Conservation (phyloP, 2,329 filamentous ascomycete genomes). For the Fusarium continuum region DNA sequence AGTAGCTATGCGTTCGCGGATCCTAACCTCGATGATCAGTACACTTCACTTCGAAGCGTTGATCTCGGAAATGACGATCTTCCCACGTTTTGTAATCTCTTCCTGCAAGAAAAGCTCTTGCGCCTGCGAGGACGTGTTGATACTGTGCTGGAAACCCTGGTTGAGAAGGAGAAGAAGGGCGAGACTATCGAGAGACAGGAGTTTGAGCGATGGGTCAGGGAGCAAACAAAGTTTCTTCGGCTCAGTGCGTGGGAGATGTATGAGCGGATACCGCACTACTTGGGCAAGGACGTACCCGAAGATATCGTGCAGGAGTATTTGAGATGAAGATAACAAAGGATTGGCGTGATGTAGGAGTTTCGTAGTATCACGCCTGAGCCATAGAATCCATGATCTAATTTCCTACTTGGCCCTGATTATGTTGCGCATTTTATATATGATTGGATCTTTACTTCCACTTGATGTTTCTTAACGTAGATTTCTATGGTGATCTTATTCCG, state of each 20-base stretch:
- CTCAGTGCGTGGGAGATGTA: slow-evolving; percentile 1
- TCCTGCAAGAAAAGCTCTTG: background rate
- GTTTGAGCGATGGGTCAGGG: background rate
- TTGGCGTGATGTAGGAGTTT: too few relatives aligned
- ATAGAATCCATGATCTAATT: too few relatives aligned
- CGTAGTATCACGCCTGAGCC: too few relatives aligned
- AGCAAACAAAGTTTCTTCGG: background rate
- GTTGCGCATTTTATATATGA: too few relatives aligned
- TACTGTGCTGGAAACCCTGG: background rate
- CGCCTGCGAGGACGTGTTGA: background rate
- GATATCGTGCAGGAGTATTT: background rate
- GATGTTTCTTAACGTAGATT: too few relatives aligned
- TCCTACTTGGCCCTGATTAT: too few relatives aligned
- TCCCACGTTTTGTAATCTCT: background rate
- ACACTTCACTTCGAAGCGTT: background rate
- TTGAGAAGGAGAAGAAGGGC: background rate
- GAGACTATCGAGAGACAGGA: background rate
- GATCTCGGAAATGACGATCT: background rate
- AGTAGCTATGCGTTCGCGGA: background rate
- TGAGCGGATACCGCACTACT: background rate
- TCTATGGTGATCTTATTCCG: too few relatives aligned
- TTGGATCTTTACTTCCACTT: too few relatives aligned
- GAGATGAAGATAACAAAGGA: too few relatives aligned
- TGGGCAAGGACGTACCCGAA: background rate
- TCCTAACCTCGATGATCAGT: background rate